Evolutionary conservation across 1,284 basidiomycete genomes (phyloP), one percentile per base, ranked within the genome.

Genomic region (Neolentinus lepideus): DNA sequence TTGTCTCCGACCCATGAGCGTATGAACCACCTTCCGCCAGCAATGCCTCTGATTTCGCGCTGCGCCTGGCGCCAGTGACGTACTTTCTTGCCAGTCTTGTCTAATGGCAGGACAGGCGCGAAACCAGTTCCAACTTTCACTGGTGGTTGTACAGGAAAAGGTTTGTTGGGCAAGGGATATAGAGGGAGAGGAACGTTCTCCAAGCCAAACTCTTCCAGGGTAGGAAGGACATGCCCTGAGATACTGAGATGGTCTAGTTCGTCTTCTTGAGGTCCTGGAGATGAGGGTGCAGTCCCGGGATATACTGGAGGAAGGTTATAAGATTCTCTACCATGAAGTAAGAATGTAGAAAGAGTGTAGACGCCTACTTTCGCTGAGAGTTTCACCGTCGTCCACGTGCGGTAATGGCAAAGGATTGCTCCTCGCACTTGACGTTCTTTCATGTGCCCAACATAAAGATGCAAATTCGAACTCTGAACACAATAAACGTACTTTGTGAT

Each of bases 1-100:
- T 88, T 89, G 57, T 84, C 83, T n/a, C 87, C 88, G 12, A 87
- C 84, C 88, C 87, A 90, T 12, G 84, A 72, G 26, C 77, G 78
- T 8, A 81, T 71, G 62, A 90, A 85, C 88, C 88, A 90, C 26
- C 88, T 78, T 1, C 88, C 88, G 12, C 88, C 88, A 29, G 83
- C 88, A 54, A 90, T 88, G 9, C 88, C 88, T 45, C 85, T 75
- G 51, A 90, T 81, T 66, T 90, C 88, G 52, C 88, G 79, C 56
- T 84, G 77, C 3, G 85, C 88, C 45, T 77, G 66, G 50, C 86
- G 78, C 88, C 88, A 90, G 57, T 78, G 81, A 45, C 88, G 80
- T 14, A 81, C 79, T 60, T 80, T 79, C 43, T 75, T 78, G 10
- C 74, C 73, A 27, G 72, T 78, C 62, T 79, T 82, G 65, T 90